Base-by-base conservation (phyloP, 208 protist genomes). In the Trypanosoma congolense region DNA sequence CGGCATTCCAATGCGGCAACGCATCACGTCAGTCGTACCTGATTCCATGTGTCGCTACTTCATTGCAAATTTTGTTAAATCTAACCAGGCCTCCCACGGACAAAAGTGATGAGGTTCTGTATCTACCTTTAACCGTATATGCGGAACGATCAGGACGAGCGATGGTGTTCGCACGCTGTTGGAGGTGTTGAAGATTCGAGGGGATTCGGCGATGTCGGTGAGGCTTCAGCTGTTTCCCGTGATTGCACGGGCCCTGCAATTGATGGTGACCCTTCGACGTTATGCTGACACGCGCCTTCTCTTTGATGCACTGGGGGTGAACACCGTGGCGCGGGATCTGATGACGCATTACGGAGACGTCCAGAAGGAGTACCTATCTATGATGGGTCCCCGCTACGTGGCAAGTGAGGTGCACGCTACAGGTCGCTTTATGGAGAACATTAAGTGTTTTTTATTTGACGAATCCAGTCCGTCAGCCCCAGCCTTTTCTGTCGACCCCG, bases 221-320 rank as follows among this genome's bases (percentile, higher is more conserved):
- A 85, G 81, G 47, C 67, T 91, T 31, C 69, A 74, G 43, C 77
- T 81, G 73, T 94, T 94, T 65, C 87, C 87, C 10, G 74, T 94
- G 4, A 64, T 94, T 16, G 83, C 87, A 43, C 77, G 83, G 16
- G 87, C 74, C 33, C 69, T 94, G 40, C 80, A 91, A 61, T 49
- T 94, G 52, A 81, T 91, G 77, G 80, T 74, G 5, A 73, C 70
- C 41, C 70, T 94, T 24, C 58, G 75, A 33, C 78, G 76, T 19
- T 87, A 86, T 63, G 79, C 75, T 24, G 83, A 94, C 54, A 91
- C 87, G 14, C 53, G 58, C 45, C 60, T 72, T 31, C 76, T 94
- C 45, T 87, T 94, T 61, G 79, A 90, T 54, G 79, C 83, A 24
- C 68, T 94, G 18, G 81, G 76, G 4, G 79, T 91, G 14, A 78